Evolutionary conservation across 2,329 filamentous ascomycete genomes (phyloP), one percentile per base, ranked within the genome.

Genomic region (Knufia fluminis): DNA sequence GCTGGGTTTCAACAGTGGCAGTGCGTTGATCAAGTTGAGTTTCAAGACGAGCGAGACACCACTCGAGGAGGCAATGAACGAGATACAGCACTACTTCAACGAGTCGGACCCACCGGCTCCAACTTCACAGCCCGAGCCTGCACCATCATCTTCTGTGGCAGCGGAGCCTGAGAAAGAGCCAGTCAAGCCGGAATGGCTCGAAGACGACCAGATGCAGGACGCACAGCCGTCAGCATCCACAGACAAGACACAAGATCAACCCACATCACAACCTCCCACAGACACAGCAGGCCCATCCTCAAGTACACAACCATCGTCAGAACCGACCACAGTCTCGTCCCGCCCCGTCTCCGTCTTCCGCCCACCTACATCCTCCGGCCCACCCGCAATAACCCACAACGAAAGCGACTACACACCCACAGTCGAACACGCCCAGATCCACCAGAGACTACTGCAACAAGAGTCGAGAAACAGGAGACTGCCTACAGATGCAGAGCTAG

Each of bases 1-100:
- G 64, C 71, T 97, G 16, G 92, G 92, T 0, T 83, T 94, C 60
- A 94, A 90, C 62, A 83, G 80, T 42, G 91, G 92, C 4, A 91
- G 78, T 61, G 82, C 86, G 3, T 69, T 95, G 49, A 75, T 98
- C 48, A 78, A 86, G 50, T 68, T 98, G 52, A 80, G 75, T 28
- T 97, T 91, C 68, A 81, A 77, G 62, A 76, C 76, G 54, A 92
- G 86, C 4, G 82, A 85, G 10, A 80, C 79, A 63, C 89, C 89
- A 2, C 68, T 97, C 23, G 86, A 88, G 57, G 85, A 91, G 55
- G 91, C 91, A 8, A 88, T 95, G 82, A 71, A 74, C 41, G 77
- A 91, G 61, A 95, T 97, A 54, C 77, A 78, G 19, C 73, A 80
- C 55, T 49, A 52, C 36, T 58, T 57, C 38, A 50, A 56, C 9